A percentile compares a stretch with the other conserved stretches of the same genome.
phyloP scores from a whole-genome alignment of 2,329 filamentous ascomycete species.

The Talaromyces atroroseus region DNA sequence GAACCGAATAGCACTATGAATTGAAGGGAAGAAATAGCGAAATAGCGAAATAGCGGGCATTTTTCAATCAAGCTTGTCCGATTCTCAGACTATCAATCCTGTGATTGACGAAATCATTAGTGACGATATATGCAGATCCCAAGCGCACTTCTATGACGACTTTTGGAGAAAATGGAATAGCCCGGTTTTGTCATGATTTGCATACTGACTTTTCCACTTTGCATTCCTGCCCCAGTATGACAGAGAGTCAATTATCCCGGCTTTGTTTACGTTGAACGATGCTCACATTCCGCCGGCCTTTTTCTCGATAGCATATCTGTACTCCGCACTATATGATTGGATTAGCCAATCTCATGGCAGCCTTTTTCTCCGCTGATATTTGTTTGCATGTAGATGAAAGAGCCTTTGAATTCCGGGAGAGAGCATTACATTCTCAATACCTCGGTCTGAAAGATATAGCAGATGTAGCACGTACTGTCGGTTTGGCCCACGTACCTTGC shows the following conservation, averaged over 20 bases:
- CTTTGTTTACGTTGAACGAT: neutral
- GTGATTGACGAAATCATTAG: neutral
- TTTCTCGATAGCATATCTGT: neutral
- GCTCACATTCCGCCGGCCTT: neutral
- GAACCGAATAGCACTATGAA: neutral
- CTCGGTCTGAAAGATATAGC: too few relatives aligned
- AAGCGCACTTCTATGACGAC: neutral
- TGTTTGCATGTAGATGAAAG: neutral
- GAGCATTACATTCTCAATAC: neutral
- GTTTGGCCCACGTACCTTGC: neutral
- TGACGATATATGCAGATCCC: neutral
- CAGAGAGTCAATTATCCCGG: neutral
- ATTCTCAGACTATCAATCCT: neutral
- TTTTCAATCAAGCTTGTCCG: neutral
- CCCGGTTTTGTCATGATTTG: neutral
- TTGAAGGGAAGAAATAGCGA: neutral
- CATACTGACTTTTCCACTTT: neutral
- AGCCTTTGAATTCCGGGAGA: neutral
- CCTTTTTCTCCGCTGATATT: neutral
- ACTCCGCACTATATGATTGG: neutral
- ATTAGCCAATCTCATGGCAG: neutral
- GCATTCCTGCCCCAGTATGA: slow-evolving; percentile 3
- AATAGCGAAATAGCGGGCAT: too few relatives aligned
- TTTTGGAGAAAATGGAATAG: neutral
- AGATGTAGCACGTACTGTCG: too few relatives aligned